These are phyloP conservation scores for Ceratocystis papillata DNA, from an alignment of 2,329 filamentous ascomycete species.

Conservation along the genomic window DNA sequence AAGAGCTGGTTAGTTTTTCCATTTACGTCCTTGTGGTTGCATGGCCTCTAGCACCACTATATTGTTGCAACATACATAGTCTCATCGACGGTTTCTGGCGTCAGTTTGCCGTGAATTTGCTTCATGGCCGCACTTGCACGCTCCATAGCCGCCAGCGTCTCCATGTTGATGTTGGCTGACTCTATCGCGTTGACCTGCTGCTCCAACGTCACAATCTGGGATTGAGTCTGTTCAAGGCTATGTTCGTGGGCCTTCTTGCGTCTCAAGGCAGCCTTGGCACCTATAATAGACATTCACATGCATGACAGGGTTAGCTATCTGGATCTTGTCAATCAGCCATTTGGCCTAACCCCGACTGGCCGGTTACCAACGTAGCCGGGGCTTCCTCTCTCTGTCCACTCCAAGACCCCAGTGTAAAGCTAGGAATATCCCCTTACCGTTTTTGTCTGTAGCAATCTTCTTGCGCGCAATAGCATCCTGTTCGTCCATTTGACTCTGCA, in stretches of 20 bases:
- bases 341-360: neutral
- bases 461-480: constrained; percentile 83
- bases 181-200: constrained; percentile 96
- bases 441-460: constrained; percentile 81
- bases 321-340: neutral
- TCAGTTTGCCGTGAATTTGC: constrained; percentile 80
- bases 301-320: neutral
- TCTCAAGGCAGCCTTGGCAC: constrained; percentile 77
- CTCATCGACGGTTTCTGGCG: constrained; percentile 86
- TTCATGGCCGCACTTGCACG: constrained; percentile 83
- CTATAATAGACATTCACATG: constrained; percentile 39
- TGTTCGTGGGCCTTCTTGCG: constrained; percentile 93
- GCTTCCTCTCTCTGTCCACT: too few relatives aligned
- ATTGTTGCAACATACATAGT: constrained; percentile 62
- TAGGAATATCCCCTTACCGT: constrained; percentile 47
- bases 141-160: constrained; percentile 91
- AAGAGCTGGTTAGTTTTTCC: constrained; percentile 14
- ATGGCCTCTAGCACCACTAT: neutral
- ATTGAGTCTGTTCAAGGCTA: constrained; percentile 77
- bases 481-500: constrained; percentile 86
- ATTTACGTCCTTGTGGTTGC: neutral
- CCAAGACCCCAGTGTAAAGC: too few relatives aligned
- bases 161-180: constrained; percentile 95
- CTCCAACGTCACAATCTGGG: constrained; percentile 85
- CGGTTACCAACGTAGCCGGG: neutral